These are phyloP conservation scores for Pilaira anomala DNA, from an alignment of 192 early-diverging fungal species.

Conservation along the genomic window DNA sequence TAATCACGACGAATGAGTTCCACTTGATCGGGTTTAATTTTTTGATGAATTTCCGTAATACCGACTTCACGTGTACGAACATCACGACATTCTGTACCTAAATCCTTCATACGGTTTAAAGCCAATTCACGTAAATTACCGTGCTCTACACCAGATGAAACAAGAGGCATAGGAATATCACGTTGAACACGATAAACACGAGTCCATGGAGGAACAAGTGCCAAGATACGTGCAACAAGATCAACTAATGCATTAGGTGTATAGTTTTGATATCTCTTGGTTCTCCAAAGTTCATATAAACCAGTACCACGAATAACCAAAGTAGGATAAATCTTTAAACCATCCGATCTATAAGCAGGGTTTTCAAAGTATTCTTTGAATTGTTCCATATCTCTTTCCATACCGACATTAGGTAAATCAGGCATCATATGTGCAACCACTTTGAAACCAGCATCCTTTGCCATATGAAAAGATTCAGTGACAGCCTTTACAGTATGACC, in stretches of 20 bases:
- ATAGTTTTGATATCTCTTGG: constrained; percentile 97
- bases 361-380: constrained; percentile 99
- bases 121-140: constrained; percentile 96
- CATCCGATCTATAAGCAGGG: constrained; percentile 97
- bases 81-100: constrained; percentile 94
- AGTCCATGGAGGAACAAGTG: constrained; percentile 98
- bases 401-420: constrained; percentile 98
- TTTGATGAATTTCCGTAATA: constrained; percentile 96
- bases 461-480: constrained; percentile 94
- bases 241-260: constrained; percentile 95
- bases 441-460: constrained; percentile 98
- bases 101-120: constrained; percentile 91
- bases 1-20: constrained; percentile 98
- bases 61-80: constrained; percentile 98
- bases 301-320: constrained; percentile 98
- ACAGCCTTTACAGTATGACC: constrained; percentile 99
- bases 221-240: constrained; percentile 90
- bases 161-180: constrained; percentile 99
- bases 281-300: constrained; percentile 98
- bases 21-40: constrained; percentile 90
- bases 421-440: constrained; percentile 99
- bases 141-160: constrained; percentile 97
- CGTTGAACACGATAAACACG: constrained; percentile 97
- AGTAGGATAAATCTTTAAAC: constrained; percentile 97
- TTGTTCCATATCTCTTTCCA: constrained; percentile 99